Evolutionary conservation across 495 filamentous ascomycete genomes (phyloP).

Genomic region (Xylaria telfairii): DNA sequence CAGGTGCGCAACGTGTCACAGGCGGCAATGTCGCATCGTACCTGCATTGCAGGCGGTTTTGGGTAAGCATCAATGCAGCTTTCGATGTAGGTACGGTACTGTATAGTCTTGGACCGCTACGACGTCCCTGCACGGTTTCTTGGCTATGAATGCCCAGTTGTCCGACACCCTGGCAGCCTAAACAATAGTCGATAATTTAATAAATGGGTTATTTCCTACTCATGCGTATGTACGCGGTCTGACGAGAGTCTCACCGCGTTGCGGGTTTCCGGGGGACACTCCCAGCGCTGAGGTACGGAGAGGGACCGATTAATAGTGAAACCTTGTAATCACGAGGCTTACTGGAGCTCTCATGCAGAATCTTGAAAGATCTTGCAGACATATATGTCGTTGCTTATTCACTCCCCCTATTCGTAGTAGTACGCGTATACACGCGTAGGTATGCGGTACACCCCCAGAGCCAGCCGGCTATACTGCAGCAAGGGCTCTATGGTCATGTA

Average conservation of each 20-base stretch:
- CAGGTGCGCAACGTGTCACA: conserved; percentile 17
- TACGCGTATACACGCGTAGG: not conserved
- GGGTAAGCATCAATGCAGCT: conserved; percentile 16
- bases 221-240: no score
- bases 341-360: conserved; percentile 6
- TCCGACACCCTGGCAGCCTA: not conserved
- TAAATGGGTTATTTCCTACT: not conserved
- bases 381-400: not conserved
- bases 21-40: conserved; percentile 16
- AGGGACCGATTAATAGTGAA: not conserved
- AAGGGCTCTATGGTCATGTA: not conserved
- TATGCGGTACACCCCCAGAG: not conserved
- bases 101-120: conserved; percentile 10
- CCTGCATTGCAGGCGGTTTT: conserved; percentile 17
- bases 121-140: not conserved
- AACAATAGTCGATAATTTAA: not conserved
- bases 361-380: not conserved
- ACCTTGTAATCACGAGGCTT: not conserved
- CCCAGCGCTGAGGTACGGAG: not conserved
- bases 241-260: not conserved
- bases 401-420: not conserved
- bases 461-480: not conserved
- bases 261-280: not conserved
- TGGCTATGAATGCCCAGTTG: conserved; percentile 1
- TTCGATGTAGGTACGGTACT: not conserved